Conservation (phyloP, 306 rosid species). For the Begonia fuchsioides region DNA sequence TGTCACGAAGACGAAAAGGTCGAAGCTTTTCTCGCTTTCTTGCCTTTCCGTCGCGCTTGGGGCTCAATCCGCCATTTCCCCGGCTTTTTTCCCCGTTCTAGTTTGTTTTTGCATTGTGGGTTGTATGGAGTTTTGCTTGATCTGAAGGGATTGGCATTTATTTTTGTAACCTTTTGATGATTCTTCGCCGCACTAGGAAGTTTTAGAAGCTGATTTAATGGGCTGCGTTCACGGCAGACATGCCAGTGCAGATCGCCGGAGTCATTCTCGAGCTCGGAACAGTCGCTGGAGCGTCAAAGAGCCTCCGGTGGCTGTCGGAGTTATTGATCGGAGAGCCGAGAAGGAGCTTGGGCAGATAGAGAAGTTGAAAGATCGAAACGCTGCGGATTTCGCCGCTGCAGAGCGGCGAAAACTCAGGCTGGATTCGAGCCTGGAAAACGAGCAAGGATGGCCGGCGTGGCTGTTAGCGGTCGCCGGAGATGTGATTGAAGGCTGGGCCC, state of each 20-base stretch:
- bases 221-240: conserved; percentile 71
- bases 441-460: conserved; percentile 97
- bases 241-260: conserved; percentile 8
- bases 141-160: background rate
- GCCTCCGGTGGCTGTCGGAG: conserved; percentile 9
- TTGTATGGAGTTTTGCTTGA: conserved; percentile 1
- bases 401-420: conserved; percentile 43
- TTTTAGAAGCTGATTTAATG: conserved; percentile 39
- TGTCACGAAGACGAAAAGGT: no score
- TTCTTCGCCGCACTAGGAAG: conserved; percentile 10
- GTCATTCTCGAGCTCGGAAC: conserved; percentile 2
- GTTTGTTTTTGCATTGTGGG: background rate
- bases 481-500: conserved; percentile 82
- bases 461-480: conserved; percentile 82
- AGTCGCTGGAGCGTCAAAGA: conserved; percentile 20
- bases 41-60: no score
- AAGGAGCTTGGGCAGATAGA: conserved; percentile 11
- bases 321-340: conserved; percentile 17
- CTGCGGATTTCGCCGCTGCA: conserved; percentile 36
- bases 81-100: no score
- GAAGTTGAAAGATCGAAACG: conserved; percentile 17
- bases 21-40: no score
- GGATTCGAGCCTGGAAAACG: conserved; percentile 24
- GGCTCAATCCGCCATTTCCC: no score
- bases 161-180: conserved; percentile 19